phyloP scores from a whole-genome alignment of 2,329 filamentous ascomycete species.

The Metarhizium humberi region DNA sequence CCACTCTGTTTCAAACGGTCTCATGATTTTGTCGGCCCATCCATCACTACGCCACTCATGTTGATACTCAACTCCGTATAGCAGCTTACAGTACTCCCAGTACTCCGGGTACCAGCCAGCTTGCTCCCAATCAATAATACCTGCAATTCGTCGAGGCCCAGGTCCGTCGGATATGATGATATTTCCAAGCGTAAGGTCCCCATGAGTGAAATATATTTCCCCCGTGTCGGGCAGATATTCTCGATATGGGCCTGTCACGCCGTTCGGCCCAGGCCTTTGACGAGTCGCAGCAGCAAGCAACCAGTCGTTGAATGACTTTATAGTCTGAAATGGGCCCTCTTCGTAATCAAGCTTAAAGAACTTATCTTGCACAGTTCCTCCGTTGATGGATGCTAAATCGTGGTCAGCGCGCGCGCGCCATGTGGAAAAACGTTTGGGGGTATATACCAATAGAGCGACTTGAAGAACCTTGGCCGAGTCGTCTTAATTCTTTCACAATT shows the following conservation, averaged over 20 bases:
- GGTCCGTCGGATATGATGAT: constrained; percentile 11
- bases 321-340: constrained; percentile 9
- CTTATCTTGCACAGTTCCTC: constrained; percentile 13
- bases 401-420: constrained; percentile 6
- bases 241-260: not conserved
- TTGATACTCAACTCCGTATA: constrained; percentile 8
- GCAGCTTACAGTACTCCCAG: constrained; percentile 20
- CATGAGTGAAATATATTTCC: constrained; percentile 15
- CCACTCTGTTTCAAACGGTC: constrained; percentile 8
- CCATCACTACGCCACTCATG: constrained; percentile 12
- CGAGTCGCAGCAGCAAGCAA: constrained; percentile 12
- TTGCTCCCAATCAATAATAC: constrained; percentile 17
- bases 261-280: constrained; percentile 7
- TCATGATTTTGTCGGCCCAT: constrained; percentile 13
- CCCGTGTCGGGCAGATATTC: constrained; percentile 10
- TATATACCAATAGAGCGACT: not conserved
- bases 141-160: constrained; percentile 5
- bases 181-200: constrained; percentile 13
- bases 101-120: constrained; percentile 21
- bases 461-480: not conserved
- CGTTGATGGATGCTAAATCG: constrained; percentile 12
- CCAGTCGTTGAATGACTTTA: constrained; percentile 14
- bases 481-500: constrained; percentile 3
- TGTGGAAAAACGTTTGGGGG: not conserved
- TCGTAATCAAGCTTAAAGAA: constrained; percentile 13